Evolutionary conservation across 441 rosid genomes (phyloP), one percentile per base, ranked within the genome.

Genomic region (Arabidopsis lyrata): DNA sequence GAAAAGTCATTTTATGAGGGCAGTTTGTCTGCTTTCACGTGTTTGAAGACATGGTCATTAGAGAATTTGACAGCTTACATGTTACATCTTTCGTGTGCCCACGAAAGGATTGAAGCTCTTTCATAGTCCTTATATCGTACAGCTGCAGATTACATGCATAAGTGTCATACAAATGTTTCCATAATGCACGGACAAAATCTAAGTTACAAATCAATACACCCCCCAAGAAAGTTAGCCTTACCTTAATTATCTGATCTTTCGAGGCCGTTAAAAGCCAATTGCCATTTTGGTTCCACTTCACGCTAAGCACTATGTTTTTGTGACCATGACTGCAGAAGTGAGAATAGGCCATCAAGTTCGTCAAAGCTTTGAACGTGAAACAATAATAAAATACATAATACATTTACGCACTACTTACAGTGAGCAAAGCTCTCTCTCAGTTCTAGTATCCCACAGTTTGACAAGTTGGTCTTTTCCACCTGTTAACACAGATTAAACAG

Each of bases 391-490:
- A 62, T 14, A 48, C 53, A 47, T 35, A 82, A 42, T 60, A 74
- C 70, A n/a, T 66, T 66, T 54, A 45, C 9, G 16, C 31, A 57
- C 38, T 16, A 87, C 97, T 84, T 83, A 95, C 99, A 95, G 88
- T 27, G 99, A 92, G 79, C 91, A 87, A 78, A 95, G 97, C 84
- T 95, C 99, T 79, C 78, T 88, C 66, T 88, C 98, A 62, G 83
- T 80, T 85, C 87, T 93, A 77, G 98, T 93, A 90, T 95, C 99
- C 99, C 99, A 95, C 24, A 95, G 91, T 83, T 95, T 95, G 65
- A 95, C 97, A 75, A 95, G 91, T 75, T 90, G 88, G 87, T 95
- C 99, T 81, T 91, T 93, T 38, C 98, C 99, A 66, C 98, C 99
- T 95, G 79, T 57, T 11, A 66, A 77, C 52, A 74, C 56, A 49